Base-by-base conservation (phyloP, 495 filamentous ascomycete species). In the Penicillium goetzii region DNA sequence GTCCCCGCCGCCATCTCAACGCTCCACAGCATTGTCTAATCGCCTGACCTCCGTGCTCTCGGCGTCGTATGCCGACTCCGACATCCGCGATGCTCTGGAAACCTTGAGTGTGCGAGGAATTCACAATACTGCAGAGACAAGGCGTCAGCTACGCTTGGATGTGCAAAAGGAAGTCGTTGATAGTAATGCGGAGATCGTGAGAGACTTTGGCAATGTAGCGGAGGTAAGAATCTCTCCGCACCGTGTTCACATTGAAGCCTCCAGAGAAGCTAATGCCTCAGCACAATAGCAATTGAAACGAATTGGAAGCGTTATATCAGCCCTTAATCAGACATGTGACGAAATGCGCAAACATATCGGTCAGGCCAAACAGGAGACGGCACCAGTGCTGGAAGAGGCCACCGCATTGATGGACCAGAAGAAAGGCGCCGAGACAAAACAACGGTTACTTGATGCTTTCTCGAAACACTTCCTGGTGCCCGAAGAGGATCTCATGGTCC, bases 101-200 rank as follows among this genome's bases (percentile, higher is more conserved):
- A 86, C 91, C 0, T 79, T 98, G 15, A 93, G 97, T 73, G 79
- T 86, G 33, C 81, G 88, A 25, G 85, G 85, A 2, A 73, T 92
- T 15, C 79, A 85, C 43, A 97, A 97, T 70, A 92, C 85, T 9
- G 80, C 89, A 9, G 91, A 96, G 63, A 89, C 89, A 21, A 83
- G 95, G 12, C 86, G 95, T 33, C 88, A 90, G 65, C 76, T 98
- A 14, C 85, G 92, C 33, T 76, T 96, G 1, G 90, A 97, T 75
- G 83, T 96, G 2, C 93, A 98, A 74, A 93, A 91, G 68, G 93
- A 98, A 74, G 90, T 97, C 34, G 92, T 97, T 50, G 86, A 94
- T 61, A 91, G 92, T 77, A 97, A 98, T 87, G 93, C 89, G 34
- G 89, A 92, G 60, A 91, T 99, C 60, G 87, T 99, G 54, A 79